A percentile compares a stretch with the other conserved stretches of the same genome.
These are phyloP conservation scores for Gossypium thurberi DNA, from an alignment of 345 rosid genomes.

Conservation along the genomic window DNA sequence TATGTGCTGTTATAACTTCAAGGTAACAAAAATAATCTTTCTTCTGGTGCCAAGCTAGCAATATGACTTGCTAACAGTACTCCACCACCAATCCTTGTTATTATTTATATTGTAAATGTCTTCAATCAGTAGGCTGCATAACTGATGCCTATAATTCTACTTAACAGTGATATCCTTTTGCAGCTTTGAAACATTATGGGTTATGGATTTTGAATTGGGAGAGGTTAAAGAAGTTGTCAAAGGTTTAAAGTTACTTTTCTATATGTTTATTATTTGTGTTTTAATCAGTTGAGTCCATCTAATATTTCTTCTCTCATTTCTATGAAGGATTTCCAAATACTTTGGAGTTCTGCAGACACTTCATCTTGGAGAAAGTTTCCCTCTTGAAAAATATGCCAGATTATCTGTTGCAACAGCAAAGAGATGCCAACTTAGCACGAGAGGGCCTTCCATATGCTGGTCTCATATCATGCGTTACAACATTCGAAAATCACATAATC, in stretches of 20 bases:
- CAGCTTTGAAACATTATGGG: conserved; percentile 83
- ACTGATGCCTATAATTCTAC: conserved; percentile 7
- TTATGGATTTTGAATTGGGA: conserved; percentile 60
- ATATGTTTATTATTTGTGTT: conserved; percentile 2
- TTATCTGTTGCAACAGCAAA: conserved; percentile 47
- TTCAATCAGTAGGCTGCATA: not conserved
- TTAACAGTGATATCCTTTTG: conserved; percentile 16
- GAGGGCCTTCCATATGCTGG: conserved; percentile 33
- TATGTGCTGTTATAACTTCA: not conserved
- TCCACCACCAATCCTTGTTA: not conserved
- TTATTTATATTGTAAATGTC: not conserved
- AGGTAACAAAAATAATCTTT: not conserved
- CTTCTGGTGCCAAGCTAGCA: conserved; percentile 1
- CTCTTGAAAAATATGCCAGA: conserved; percentile 51
- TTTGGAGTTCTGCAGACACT: conserved; percentile 43
- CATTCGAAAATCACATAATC: conserved; percentile 41
- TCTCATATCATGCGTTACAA: conserved; percentile 55
- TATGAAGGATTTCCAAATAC: conserved; percentile 46
- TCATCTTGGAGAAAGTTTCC: conserved; percentile 54
- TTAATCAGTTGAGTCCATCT: conserved; percentile 6
- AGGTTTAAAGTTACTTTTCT: conserved; percentile 43
- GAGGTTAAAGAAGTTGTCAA: conserved; percentile 50
- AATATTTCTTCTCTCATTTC: conserved; percentile 19
- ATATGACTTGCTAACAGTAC: not conserved
- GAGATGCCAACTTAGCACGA: conserved; percentile 25